Evolutionary conservation across 2,329 filamentous ascomycete species (phyloP), one percentile per base, ranked within the genome.

Genomic region (Neocatenulostroma microsporum): DNA sequence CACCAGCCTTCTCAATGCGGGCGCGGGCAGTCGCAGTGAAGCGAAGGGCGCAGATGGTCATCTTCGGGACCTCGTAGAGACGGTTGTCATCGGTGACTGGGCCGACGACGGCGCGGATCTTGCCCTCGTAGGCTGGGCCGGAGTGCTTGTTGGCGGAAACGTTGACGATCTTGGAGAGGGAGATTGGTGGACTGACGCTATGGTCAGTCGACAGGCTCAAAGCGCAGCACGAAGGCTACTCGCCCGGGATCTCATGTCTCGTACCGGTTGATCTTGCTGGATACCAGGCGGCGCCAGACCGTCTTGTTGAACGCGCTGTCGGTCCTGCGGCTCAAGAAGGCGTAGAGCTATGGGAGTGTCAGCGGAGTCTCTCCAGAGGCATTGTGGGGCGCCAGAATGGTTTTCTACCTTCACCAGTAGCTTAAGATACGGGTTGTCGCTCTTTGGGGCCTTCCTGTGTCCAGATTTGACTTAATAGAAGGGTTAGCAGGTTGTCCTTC

Each of bases 231-330:
- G n/a, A n/a, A n/a, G n/a, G n/a, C n/a, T n/a, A n/a, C n/a, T n/a
- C n/a, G n/a, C n/a, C n/a, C n/a, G n/a, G n/a, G n/a, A n/a, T n/a
- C n/a, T n/a, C n/a, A n/a, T n/a, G n/a, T n/a, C n/a, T n/a, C n/a
- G n/a, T 21, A 24, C 34, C 41, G 35, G 46, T 50, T 49, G 46
- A 46, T 46, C 24, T 41, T 41, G 25, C 19, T 24, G 10, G 27
- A 17, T 29, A 30, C 94, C 47, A 98, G 83, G 62, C 91, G 85
- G 68, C 89, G 87, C 61, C 98, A 84, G 64, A 98, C 80, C 61
- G 91, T 84, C 78, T 94, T 93, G 84, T 98, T 98, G 84, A 98
- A 98, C 73, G 78, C 78, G 53, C 86, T 78, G 69, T 96, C 91
- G 66, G 91, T 98, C 65, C 91, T 88, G 72, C 56, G 56, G 50